These are phyloP conservation scores for Rhododendron ovatum DNA, from an alignment of 148 eudicot genomes.

Conservation along the genomic window DNA sequence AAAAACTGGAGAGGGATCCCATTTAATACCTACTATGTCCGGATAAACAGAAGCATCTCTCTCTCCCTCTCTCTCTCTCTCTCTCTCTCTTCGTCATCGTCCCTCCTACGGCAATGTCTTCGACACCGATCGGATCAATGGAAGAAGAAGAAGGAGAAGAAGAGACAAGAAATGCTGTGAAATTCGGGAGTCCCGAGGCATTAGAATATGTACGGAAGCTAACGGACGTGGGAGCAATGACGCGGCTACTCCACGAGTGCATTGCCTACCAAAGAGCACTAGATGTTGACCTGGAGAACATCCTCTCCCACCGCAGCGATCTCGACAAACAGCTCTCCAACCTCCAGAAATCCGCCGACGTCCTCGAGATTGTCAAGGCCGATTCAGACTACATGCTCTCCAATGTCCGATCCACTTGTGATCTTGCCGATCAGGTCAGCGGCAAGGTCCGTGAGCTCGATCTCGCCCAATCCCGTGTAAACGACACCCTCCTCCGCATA, in stretches of 20 bases:
- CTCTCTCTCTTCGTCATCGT: too few species aligned
- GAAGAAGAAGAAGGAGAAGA: slow-evolving; percentile 6
- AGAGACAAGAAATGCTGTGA: slow-evolving; percentile 16
- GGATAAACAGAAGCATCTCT: too few species aligned
- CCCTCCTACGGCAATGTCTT: background rate
- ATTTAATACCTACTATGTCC: too few species aligned
- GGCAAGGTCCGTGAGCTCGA: slow-evolving; percentile 88
- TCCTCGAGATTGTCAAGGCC: slow-evolving; percentile 54
- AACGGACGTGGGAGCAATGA: slow-evolving; percentile 78
- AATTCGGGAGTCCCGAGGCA: slow-evolving; percentile 54
- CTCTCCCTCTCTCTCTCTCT: too few species aligned
- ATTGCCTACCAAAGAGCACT: slow-evolving; percentile 81
- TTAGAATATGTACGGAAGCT: slow-evolving; percentile 51
- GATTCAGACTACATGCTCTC: slow-evolving; percentile 63
- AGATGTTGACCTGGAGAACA: slow-evolving; percentile 52
- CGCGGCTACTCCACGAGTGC: slow-evolving; percentile 87
- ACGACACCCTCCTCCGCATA: slow-evolving; percentile 55
- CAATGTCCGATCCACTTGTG: slow-evolving; percentile 61
- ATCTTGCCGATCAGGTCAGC: slow-evolving; percentile 69
- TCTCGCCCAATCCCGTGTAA: slow-evolving; percentile 80
- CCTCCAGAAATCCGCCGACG: slow-evolving; percentile 53
- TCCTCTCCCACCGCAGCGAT: slow-evolving; percentile 58
- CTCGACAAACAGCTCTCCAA: slow-evolving; percentile 61
- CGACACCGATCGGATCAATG: background rate
- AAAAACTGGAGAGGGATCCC: too few species aligned